phyloP scores from a whole-genome alignment of 768 basidiomycete species.

The Tulasnella sp. region DNA sequence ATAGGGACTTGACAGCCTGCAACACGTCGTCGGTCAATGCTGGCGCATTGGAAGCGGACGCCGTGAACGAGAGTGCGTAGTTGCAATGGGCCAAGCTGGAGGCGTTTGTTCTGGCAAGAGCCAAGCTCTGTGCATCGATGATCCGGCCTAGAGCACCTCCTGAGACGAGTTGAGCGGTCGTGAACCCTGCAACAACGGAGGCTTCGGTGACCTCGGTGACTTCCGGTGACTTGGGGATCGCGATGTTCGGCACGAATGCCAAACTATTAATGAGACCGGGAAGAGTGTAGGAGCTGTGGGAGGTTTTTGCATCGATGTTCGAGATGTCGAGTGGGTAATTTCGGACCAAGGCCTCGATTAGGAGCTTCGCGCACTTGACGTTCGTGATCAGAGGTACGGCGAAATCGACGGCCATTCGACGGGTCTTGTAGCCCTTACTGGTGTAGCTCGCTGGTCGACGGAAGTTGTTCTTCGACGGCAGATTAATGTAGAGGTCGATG shows the following conservation, averaged over 20 bases:
- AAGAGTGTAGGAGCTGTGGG: slow-evolving; percentile 79
- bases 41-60: slow-evolving; percentile 54
- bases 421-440: slow-evolving; percentile 92
- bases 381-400: slow-evolving; percentile 96
- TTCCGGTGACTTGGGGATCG: slow-evolving; percentile 42
- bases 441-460: slow-evolving; percentile 94
- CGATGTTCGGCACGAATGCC: slow-evolving; percentile 70
- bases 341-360: slow-evolving; percentile 84
- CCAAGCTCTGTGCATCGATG: slow-evolving; percentile 54
- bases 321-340: slow-evolving; percentile 87
- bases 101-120: slow-evolving; percentile 55
- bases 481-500: slow-evolving; percentile 99
- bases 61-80: slow-evolving; percentile 72
- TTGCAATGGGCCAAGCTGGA: slow-evolving; percentile 67
- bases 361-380: slow-evolving; percentile 95
- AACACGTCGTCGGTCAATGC: slow-evolving; percentile 60
- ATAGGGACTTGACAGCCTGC: slow-evolving; percentile 74
- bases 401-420: slow-evolving; percentile 98
- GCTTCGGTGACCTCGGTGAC: slow-evolving; percentile 62
- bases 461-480: slow-evolving; percentile 96
- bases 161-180: slow-evolving; percentile 69
- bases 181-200: slow-evolving; percentile 83
- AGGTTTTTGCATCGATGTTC: slow-evolving; percentile 85
- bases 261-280: slow-evolving; percentile 86
- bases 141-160: slow-evolving; percentile 51